Conservation (phyloP, 1,284 basidiomycete species). For the Ceratobasidium sp. region DNA sequence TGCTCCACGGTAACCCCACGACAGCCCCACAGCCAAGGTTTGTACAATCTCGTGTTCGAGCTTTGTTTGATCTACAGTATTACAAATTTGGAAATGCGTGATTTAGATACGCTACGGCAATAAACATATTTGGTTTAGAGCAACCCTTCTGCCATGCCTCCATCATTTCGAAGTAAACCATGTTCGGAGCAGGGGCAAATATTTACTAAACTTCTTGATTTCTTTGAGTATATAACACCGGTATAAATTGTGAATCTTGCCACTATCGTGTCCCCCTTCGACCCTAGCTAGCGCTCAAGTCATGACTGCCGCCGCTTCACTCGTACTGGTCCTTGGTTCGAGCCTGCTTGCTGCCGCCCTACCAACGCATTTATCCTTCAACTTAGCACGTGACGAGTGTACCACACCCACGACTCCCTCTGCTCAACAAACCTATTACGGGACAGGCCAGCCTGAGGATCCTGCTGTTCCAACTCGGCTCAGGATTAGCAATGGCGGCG, state of each 20-base stretch:
- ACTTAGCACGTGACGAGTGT: background rate
- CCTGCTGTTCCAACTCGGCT: conserved; percentile 51
- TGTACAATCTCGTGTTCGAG: too few species aligned
- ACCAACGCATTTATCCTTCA: background rate
- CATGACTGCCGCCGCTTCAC: conserved; percentile 5
- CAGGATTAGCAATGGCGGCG: conserved; percentile 62
- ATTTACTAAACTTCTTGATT: background rate
- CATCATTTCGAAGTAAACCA: background rate
- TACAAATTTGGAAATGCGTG: too few species aligned
- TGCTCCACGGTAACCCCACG: too few species aligned
- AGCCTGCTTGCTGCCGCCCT: conserved; percentile 9
- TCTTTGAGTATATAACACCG: background rate
- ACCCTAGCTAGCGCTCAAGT: background rate
- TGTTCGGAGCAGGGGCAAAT: background rate
- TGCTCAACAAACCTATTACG: conserved; percentile 5
- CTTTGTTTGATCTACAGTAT: too few species aligned
- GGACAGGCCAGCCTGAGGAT: background rate
- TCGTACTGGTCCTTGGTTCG: background rate
- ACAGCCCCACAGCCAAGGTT: too few species aligned
- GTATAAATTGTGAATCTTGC: too few species aligned
- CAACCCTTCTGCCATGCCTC: background rate
- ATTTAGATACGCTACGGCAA: too few species aligned
- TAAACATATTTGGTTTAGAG: too few species aligned
- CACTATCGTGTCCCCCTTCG: background rate
- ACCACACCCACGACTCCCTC: background rate